These are phyloP conservation scores for Fomitiporia mediterranea DNA, from an alignment of 1,284 basidiomycete genomes.

Conservation along the genomic window DNA sequence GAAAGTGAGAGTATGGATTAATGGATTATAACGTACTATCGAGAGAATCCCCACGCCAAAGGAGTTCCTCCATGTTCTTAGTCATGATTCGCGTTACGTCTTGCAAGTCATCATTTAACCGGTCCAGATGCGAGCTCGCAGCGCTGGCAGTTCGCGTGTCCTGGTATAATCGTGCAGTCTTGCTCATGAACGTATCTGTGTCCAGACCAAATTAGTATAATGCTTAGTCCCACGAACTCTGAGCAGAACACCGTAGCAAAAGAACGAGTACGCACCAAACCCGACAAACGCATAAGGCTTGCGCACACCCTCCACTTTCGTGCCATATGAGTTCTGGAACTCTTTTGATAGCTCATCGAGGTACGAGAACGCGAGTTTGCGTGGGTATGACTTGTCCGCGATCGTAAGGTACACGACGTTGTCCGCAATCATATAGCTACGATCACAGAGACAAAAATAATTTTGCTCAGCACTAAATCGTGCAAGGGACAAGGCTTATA, in stretches of 20 bases:
- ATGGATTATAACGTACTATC: conserved; percentile 59
- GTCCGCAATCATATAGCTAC: conserved; percentile 89
- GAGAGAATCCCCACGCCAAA: conserved; percentile 96
- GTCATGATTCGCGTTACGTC: conserved; percentile 99
- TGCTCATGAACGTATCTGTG: conserved; percentile 98
- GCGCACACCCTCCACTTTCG: conserved; percentile 79
- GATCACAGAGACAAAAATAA: not conserved
- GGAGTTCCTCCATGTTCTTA: conserved; percentile 99
- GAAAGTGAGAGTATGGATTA: conserved; percentile 4
- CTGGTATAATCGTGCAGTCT: conserved; percentile 91
- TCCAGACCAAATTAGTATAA: not conserved
- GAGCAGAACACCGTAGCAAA: not conserved
- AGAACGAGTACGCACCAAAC: conserved; percentile 62
- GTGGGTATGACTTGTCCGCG: conserved; percentile 94
- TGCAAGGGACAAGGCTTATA: not conserved
- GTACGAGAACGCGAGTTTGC: conserved; percentile 97
- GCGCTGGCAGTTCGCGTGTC: conserved; percentile 87
- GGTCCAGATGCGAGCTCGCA: conserved; percentile 72
- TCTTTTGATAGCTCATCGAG: conserved; percentile 97
- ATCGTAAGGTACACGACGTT: conserved; percentile 96
- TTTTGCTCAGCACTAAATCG: not conserved
- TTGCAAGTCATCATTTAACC: conserved; percentile 92
- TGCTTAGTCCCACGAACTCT: not conserved
- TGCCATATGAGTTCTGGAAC: conserved; percentile 87
- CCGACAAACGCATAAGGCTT: conserved; percentile 96